phyloP scores from a whole-genome alignment of 192 early-diverging fungal genomes.

The Funneliformis mosseae region DNA sequence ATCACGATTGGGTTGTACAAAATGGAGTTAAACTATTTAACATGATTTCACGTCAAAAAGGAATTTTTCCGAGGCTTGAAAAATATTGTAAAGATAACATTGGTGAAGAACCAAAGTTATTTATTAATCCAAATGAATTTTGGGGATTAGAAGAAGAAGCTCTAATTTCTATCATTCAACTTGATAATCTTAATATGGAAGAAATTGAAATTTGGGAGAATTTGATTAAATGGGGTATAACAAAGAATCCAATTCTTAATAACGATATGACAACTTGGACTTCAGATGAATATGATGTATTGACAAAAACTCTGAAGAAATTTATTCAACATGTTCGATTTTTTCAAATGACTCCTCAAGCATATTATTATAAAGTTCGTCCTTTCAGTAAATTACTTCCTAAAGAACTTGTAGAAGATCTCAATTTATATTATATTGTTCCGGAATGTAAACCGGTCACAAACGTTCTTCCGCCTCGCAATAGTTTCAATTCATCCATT shows the following conservation, averaged over 20 bases:
- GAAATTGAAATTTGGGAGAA: slow-evolving; percentile 24
- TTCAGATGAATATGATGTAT: not conserved
- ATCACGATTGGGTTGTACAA: not conserved
- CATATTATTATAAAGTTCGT: slow-evolving; percentile 24
- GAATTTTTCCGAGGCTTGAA: not conserved
- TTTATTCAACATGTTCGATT: slow-evolving; percentile 13
- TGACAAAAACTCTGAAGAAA: not conserved
- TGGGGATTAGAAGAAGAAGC: not conserved
- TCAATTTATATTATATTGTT: not conserved
- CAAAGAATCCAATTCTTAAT: not conserved
- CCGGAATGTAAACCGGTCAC: not conserved
- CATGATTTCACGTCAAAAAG: not conserved
- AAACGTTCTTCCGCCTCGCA: slow-evolving; percentile 2
- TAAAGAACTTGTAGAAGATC: slow-evolving; percentile 4
- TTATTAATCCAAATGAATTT: not conserved
- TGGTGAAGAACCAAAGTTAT: not conserved
- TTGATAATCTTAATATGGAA: not conserved
- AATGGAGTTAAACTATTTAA: not conserved
- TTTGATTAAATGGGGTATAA: slow-evolving; percentile 18
- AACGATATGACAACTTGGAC: not conserved
- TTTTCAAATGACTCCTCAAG: slow-evolving; percentile 1
- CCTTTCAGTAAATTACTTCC: slow-evolving; percentile 15
- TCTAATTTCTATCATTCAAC: slow-evolving; percentile 7
- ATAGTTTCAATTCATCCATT: not conserved
- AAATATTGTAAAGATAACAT: slow-evolving; percentile 10